Base-by-base conservation (phyloP, 768 basidiomycete species). In the Dioszegia aurantiaca region DNA sequence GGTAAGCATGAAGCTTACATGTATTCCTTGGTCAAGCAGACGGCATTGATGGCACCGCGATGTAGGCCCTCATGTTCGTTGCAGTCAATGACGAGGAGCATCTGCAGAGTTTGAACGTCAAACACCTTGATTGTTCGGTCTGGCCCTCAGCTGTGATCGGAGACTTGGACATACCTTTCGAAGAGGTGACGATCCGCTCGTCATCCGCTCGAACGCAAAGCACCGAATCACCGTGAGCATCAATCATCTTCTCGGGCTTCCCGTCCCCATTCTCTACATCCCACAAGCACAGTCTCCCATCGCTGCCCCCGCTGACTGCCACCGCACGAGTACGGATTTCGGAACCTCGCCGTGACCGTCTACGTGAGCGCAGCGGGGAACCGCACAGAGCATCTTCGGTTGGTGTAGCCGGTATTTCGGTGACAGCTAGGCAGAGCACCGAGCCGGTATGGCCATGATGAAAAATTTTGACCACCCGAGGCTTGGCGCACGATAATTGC, bases 201-300 rank as follows among this genome's bases (percentile, higher is more conserved):
- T 69, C 64, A 54, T 76, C 63, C 33, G 66, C 71, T 48, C 67
- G 51, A 1, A 76, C 73, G 53, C 67, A 74, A 16, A 74, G 58
- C 27, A 76, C 73, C 28, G 69, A 65, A 33, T 68, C 63, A 26
- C 41, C 39, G 62, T 73, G 72, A 9, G 69, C 73, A 33, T 67
- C 33, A 31, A 69, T 58, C 37, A 64, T 56, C 47, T 59, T 56
- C 49, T 68, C 63, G 0, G 69, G 71, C 21, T 47, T 31, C 0
- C 64, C 66, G 47, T 64, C 56, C 1, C 68, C 64, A 26, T 59
- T 40, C 51, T 68, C 63, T 3, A 74, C 30, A 62, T 76, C 69
- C 75, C 75, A 76, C 9, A 71, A 46, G 46, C 72, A 72, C 1
- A 76, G 55, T 42, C 58, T 62, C 3, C 75, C 75, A 59, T 76